A percentile compares a stretch with the other conserved stretches of the same genome.
These are phyloP conservation scores for Cyanidiococcus yangmingshanensis DNA, from an alignment of 23 red algal genomes.

Conservation along the genomic window DNA sequence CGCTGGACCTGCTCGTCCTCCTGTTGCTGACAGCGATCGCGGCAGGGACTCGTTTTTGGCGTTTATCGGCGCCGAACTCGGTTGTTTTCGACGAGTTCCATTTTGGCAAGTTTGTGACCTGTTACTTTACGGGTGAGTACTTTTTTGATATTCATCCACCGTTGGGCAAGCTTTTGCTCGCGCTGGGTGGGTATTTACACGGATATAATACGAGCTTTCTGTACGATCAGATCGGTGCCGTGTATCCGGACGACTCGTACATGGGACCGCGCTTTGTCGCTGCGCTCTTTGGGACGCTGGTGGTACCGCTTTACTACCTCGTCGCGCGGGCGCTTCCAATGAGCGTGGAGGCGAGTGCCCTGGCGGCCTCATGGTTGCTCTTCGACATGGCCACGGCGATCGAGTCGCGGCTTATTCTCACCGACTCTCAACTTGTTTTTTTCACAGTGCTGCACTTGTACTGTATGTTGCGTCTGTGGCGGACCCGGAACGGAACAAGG, in stretches of 20 bases:
- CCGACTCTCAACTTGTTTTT: slow-evolving; percentile 85
- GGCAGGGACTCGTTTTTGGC: slow-evolving; percentile 50
- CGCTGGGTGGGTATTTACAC: slow-evolving; percentile 35
- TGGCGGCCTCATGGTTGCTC: slow-evolving; percentile 39
- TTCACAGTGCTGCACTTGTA: slow-evolving; percentile 61
- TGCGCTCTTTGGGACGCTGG: slow-evolving; percentile 62
- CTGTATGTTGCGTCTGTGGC: slow-evolving; percentile 66
- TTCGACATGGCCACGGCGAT: slow-evolving; percentile 69
- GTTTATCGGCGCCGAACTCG: slow-evolving; percentile 47
- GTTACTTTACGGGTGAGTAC: slow-evolving; percentile 53
- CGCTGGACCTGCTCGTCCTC: not conserved
- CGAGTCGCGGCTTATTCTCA: slow-evolving; percentile 73
- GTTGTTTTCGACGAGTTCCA: slow-evolving; percentile 96
- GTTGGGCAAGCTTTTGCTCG: slow-evolving; percentile 86
- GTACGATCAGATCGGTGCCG: slow-evolving; percentile 60
- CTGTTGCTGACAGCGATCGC: slow-evolving; percentile 19
- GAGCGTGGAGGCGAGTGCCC: slow-evolving; percentile 34
- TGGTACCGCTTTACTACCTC: slow-evolving; percentile 69
- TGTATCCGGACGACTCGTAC: slow-evolving; percentile 48
- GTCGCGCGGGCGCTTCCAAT: slow-evolving; percentile 46
- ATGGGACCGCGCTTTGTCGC: slow-evolving; percentile 56
- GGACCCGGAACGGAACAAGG: slow-evolving; percentile 32
- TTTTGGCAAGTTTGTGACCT: slow-evolving; percentile 83
- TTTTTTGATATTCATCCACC: slow-evolving; percentile 99
- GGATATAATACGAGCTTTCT: slow-evolving; percentile 56